Evolutionary conservation across 2,329 filamentous ascomycete genomes (phyloP).

Genomic region (Tolypocladium nubicola): DNA sequence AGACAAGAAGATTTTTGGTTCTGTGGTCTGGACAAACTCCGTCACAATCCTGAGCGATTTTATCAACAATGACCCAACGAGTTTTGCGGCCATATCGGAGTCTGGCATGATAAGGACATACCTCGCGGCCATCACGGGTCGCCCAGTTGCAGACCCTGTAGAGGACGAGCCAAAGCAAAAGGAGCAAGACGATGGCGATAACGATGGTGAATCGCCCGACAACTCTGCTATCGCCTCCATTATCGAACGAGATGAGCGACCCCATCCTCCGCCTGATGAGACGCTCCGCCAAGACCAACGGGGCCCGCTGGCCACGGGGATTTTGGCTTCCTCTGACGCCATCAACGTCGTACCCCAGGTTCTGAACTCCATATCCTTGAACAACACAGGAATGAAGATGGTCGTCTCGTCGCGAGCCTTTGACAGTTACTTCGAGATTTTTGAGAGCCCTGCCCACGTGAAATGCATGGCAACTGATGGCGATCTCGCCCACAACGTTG

Average conservation of each 20-base stretch:
- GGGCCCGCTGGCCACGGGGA: slow-evolving; percentile 51
- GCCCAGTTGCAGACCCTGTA: slow-evolving; percentile 24
- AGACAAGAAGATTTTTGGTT: slow-evolving; percentile 71
- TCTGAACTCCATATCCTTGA: slow-evolving; percentile 88
- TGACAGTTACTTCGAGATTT: slow-evolving; percentile 88
- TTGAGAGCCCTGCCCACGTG: slow-evolving; percentile 83
- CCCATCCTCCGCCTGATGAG: slow-evolving; percentile 43
- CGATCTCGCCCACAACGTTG: slow-evolving; percentile 60
- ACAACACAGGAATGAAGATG: slow-evolving; percentile 75
- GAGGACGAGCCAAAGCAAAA: slow-evolving; percentile 16
- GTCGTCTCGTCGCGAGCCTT: slow-evolving; percentile 77
- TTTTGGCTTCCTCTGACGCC: slow-evolving; percentile 79
- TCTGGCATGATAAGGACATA: slow-evolving; percentile 82
- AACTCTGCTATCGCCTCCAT: slow-evolving; percentile 28
- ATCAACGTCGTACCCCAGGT: slow-evolving; percentile 80
- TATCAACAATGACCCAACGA: slow-evolving; percentile 97
- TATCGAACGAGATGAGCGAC: slow-evolving; percentile 25
- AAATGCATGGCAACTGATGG: slow-evolving; percentile 69
- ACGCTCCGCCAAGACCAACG: slow-evolving; percentile 34
- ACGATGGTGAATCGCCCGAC: slow-evolving; percentile 27
- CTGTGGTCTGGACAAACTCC: slow-evolving; percentile 90
- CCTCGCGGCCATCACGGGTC: slow-evolving; percentile 66
- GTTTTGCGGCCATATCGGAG: slow-evolving; percentile 90
- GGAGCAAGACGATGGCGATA: slow-evolving; percentile 19
- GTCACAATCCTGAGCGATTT: slow-evolving; percentile 90